Evolutionary conservation across 371 early-diverging fungal species (phyloP).

Genomic region (Rhizomucor pusillus): DNA sequence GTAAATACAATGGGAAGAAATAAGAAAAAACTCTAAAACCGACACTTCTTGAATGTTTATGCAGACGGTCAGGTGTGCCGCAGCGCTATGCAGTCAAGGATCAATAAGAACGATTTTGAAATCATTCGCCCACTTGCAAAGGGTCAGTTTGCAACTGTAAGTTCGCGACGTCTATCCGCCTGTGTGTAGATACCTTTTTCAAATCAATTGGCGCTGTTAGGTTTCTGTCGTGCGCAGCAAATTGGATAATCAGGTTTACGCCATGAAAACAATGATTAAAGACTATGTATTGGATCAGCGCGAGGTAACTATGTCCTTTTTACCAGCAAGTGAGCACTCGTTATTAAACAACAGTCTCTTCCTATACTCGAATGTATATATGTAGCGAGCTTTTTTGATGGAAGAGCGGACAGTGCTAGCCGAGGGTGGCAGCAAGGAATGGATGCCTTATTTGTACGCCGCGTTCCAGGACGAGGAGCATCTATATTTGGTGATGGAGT

Average conservation of each 20-base stretch:
- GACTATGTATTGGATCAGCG: slow-evolving; percentile 76
- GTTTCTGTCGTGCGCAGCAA: slow-evolving; percentile 18
- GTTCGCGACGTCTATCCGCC: too few species aligned
- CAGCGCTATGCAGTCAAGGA: slow-evolving; percentile 56
- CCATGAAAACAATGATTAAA: slow-evolving; percentile 95
- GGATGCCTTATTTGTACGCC: slow-evolving; percentile 81
- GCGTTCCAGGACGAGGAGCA: slow-evolving; percentile 90
- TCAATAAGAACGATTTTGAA: slow-evolving; percentile 86
- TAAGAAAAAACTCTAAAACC: too few species aligned
- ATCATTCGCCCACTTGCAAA: slow-evolving; percentile 83
- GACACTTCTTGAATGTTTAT: neutral
- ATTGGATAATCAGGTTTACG: slow-evolving; percentile 75
- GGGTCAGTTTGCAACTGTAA: slow-evolving; percentile 91
- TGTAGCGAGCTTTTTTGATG: slow-evolving; percentile 82
- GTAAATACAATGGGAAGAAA: slow-evolving; percentile 2
- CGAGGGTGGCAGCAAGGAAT: slow-evolving; percentile 61
- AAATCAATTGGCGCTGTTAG: slow-evolving; percentile 2
- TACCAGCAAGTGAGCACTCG: neutral
- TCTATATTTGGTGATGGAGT: slow-evolving; percentile 97
- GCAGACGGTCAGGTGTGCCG: slow-evolving; percentile 63
- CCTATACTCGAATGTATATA: neutral
- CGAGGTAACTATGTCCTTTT: slow-evolving; percentile 51
- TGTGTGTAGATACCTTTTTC: too few species aligned
- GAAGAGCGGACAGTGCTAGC: slow-evolving; percentile 87
- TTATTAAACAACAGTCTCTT: neutral